Percentiles rank a stretch among this genome's conserved stretches.
Conservation (phyloP, 352 stramenopile species). For the Thraustochytrium striatum region DNA sequence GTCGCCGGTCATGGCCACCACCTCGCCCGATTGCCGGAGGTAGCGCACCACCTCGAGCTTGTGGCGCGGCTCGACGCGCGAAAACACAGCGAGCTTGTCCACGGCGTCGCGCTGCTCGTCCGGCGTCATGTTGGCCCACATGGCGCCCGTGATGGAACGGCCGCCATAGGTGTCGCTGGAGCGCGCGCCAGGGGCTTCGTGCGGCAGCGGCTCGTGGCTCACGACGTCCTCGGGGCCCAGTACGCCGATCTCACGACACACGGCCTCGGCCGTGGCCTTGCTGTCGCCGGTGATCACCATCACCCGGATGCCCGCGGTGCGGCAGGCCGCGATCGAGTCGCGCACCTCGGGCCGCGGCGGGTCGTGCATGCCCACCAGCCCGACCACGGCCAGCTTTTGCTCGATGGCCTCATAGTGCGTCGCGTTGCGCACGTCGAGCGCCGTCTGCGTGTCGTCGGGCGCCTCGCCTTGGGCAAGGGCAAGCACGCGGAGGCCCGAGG, state of each 20-base stretch:
- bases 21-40: constrained; percentile 71
- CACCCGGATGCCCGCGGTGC: constrained; percentile 91
- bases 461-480: constrained; percentile 70
- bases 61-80: constrained; percentile 85
- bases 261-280: constrained; percentile 93
- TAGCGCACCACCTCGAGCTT: constrained; percentile 91
- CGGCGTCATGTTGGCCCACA: constrained; percentile 88
- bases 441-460: not conserved
- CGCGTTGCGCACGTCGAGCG: constrained; percentile 35
- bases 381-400: constrained; percentile 91
- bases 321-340: constrained; percentile 88
- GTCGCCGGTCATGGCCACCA: constrained; percentile 92
- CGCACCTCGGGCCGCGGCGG: constrained; percentile 92
- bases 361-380: constrained; percentile 96
- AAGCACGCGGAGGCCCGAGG: constrained; percentile 88
- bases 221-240: constrained; percentile 62
- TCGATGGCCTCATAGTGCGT: constrained; percentile 68
- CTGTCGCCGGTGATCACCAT: constrained; percentile 99
- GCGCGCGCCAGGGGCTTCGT: not conserved
- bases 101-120: constrained; percentile 84
- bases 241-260: constrained; percentile 93
- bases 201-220: constrained; percentile 12
- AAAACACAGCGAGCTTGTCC: constrained; percentile 80
- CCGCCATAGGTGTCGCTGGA: constrained; percentile 54
- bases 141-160: constrained; percentile 82